phyloP scores from a whole-genome alignment of 2,329 filamentous ascomycete genomes.

The Berkeleyomyces rouxiae region DNA sequence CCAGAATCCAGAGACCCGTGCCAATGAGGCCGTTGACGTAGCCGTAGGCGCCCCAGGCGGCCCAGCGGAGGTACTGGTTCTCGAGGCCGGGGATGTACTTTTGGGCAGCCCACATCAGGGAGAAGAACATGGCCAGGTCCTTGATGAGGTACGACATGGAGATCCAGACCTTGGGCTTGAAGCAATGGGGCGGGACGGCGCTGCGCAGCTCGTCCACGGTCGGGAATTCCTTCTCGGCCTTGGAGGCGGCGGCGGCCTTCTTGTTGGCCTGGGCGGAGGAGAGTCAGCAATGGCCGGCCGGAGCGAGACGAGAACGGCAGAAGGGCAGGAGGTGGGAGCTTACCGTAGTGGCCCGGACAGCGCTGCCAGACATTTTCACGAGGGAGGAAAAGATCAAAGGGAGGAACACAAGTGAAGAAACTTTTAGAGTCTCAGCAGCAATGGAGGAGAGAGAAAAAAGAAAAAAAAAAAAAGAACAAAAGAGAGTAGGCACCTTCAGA shows the following conservation, averaged over 20 bases:
- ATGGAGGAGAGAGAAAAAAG: background rate
- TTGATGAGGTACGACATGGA: slow-evolving; percentile 40
- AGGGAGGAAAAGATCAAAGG: slow-evolving; percentile 6
- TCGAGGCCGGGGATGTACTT: slow-evolving; percentile 36
- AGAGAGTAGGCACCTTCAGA: background rate
- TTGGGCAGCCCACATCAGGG: slow-evolving; percentile 33
- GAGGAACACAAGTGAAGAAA: slow-evolving; percentile 2
- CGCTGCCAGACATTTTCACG: slow-evolving; percentile 6
- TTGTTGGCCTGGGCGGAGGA: slow-evolving; percentile 10
- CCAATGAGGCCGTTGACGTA: slow-evolving; percentile 46
- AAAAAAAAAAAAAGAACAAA: background rate
- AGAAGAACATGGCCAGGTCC: slow-evolving; percentile 33
- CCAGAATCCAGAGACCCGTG: slow-evolving; percentile 54
- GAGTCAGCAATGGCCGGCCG: slow-evolving; percentile 2
- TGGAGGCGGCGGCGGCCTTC: background rate
- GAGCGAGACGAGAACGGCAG: background rate
- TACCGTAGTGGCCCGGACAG: slow-evolving; percentile 7
- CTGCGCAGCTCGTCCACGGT: slow-evolving; percentile 32
- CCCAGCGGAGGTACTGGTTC: slow-evolving; percentile 26
- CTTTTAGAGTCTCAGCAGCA: slow-evolving; percentile 1
- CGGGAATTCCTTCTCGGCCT: slow-evolving; percentile 18
- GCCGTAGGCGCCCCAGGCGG: slow-evolving; percentile 41
- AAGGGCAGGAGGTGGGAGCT: background rate
- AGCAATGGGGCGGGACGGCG: slow-evolving; percentile 45
- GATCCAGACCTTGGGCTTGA: slow-evolving; percentile 34